Evolutionary conservation across 2,329 filamentous ascomycete genomes (phyloP).

Genomic region (Sporothrix luriei): DNA sequence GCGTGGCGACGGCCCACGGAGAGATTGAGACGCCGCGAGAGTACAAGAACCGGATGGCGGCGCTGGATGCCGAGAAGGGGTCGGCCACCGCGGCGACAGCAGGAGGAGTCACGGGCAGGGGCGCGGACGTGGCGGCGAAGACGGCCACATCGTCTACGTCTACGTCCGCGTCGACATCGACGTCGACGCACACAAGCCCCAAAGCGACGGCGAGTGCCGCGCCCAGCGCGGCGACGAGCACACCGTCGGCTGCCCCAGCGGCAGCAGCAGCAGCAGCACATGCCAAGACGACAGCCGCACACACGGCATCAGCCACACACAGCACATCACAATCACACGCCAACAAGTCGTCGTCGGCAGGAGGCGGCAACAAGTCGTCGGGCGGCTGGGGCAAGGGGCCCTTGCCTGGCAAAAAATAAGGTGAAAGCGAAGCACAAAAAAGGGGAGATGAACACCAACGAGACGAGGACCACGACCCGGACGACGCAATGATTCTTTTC

Average conservation of each 20-base stretch:
- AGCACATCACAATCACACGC: background rate
- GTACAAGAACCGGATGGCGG: constrained; percentile 68
- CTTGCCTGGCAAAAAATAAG: constrained; percentile 15
- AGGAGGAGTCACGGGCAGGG: too few species aligned
- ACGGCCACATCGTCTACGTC: background rate
- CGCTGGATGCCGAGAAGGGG: constrained; percentile 40
- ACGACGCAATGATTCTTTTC: constrained; percentile 18
- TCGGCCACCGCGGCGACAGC: background rate
- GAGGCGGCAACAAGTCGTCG: background rate
- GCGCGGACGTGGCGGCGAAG: too few species aligned
- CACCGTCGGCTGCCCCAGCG: background rate
- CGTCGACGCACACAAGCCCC: background rate
- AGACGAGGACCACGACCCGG: constrained; percentile 21
- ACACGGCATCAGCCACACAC: constrained; percentile 17
- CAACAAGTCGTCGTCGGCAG: background rate
- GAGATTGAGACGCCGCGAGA: constrained; percentile 77
- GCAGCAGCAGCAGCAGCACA: constrained; percentile 9
- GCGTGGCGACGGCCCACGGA: constrained; percentile 54
- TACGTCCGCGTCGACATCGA: background rate
- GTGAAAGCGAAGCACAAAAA: background rate
- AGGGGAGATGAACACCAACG: background rate
- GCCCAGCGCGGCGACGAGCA: background rate
- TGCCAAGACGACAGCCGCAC: background rate
- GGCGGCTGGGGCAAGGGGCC: constrained; percentile 28
- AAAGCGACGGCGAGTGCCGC: background rate